Conservation (phyloP, 352 stramenopile species). For the Peronospora tabacina region DNA sequence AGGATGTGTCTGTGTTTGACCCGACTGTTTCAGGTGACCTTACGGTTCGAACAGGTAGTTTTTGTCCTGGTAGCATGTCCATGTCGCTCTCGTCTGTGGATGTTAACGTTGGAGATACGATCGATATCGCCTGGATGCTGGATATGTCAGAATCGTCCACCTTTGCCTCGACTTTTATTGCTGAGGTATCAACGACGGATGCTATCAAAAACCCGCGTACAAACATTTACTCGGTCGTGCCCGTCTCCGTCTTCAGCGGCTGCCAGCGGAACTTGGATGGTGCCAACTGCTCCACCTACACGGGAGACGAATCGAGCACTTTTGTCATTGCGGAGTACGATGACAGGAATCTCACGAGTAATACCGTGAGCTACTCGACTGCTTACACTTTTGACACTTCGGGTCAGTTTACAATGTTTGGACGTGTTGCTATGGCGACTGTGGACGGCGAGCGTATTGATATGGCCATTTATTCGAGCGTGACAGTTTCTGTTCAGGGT, state of each 20-base stretch:
- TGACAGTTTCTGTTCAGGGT: constrained; percentile 46
- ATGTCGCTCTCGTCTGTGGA: constrained; percentile 46
- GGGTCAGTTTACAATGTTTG: constrained; percentile 62
- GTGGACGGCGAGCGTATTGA: constrained; percentile 66
- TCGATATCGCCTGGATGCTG: constrained; percentile 56
- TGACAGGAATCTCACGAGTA: constrained; percentile 58
- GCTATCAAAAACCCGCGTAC: constrained; percentile 46
- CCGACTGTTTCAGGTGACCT: constrained; percentile 40
- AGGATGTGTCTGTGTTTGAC: constrained; percentile 56
- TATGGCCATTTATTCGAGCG: constrained; percentile 73
- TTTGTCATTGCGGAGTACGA: constrained; percentile 42
- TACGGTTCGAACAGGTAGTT: constrained; percentile 53
- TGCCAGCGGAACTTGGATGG: constrained; percentile 45
- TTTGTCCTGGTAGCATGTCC: constrained; percentile 60
- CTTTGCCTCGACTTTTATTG: constrained; percentile 49
- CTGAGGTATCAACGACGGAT: constrained; percentile 52
- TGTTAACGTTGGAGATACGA: constrained; percentile 39
- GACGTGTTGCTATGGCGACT: constrained; percentile 60
- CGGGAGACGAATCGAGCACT: constrained; percentile 45
- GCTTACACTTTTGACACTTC: constrained; percentile 50
- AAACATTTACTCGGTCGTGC: constrained; percentile 53
- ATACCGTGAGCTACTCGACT: constrained; percentile 42
- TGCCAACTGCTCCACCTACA: constrained; percentile 64
- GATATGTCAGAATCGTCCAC: constrained; percentile 47
- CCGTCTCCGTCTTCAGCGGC: constrained; percentile 59